A percentile compares a stretch with the other conserved stretches of the same genome.
These are phyloP conservation scores for Aspergillus pseudoviridinutans DNA, from an alignment of 2,329 filamentous ascomycete species.

Conservation along the genomic window DNA sequence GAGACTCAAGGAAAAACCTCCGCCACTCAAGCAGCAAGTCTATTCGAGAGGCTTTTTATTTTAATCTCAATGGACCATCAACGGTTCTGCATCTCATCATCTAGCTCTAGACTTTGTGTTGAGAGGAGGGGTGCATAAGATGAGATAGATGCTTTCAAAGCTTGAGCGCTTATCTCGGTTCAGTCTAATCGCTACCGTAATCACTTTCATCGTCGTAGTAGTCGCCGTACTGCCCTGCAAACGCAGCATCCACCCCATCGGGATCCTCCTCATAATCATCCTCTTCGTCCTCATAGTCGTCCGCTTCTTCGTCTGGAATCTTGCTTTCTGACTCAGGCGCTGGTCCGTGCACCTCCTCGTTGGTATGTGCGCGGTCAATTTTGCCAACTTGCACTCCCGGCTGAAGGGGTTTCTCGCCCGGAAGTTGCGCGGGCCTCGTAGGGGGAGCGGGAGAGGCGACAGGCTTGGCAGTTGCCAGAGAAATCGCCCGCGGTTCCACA, in stretches of 20 bases:
- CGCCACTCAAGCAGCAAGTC: neutral
- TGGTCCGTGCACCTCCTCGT: slow-evolving; percentile 23
- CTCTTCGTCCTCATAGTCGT: slow-evolving; percentile 30
- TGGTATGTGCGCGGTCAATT: slow-evolving; percentile 11
- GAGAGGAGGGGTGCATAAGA: neutral
- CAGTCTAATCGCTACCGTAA: slow-evolving; percentile 27
- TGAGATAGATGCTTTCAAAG: neutral
- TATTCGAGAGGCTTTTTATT: neutral
- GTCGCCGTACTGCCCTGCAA: slow-evolving; percentile 34
- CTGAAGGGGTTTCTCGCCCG: slow-evolving; percentile 3
- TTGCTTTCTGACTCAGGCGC: slow-evolving; percentile 12
- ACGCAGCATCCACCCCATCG: slow-evolving; percentile 33
- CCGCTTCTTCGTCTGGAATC: slow-evolving; percentile 17
- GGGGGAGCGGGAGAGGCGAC: slow-evolving; percentile 11
- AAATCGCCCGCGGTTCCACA: slow-evolving; percentile 20
- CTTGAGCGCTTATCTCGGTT: neutral
- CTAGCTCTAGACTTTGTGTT: neutral
- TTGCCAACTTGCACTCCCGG: slow-evolving; percentile 6
- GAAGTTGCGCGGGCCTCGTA: slow-evolving; percentile 1
- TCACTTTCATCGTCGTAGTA: slow-evolving; percentile 33
- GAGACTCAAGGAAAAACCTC: neutral
- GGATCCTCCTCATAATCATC: slow-evolving; percentile 31
- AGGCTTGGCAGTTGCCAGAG: slow-evolving; percentile 13
- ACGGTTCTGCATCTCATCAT: neutral
- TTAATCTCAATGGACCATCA: neutral